Conservation (phyloP, 495 filamentous ascomycete species). For the Lophiostoma macrostomum region DNA sequence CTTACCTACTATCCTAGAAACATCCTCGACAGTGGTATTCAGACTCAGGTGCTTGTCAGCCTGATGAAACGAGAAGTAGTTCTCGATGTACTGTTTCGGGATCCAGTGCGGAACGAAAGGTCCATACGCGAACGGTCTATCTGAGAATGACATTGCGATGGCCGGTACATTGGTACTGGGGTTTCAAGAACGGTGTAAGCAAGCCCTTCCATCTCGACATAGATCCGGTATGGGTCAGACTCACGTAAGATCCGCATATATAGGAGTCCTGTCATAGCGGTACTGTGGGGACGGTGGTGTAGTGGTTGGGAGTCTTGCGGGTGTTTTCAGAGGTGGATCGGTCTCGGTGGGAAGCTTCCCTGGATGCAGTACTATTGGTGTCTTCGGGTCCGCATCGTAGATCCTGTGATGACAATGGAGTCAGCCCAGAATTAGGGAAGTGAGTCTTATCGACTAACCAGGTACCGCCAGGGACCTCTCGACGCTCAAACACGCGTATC, state of each 20-base stretch:
- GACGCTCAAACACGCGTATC: conserved; percentile 51
- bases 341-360: conserved; percentile 43
- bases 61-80: conserved; percentile 47
- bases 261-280: conserved; percentile 46
- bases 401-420: conserved; percentile 43
- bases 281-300: conserved; percentile 43
- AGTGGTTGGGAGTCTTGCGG: conserved; percentile 41
- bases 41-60: conserved; percentile 43
- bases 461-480: conserved; percentile 48
- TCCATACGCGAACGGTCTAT: conserved; percentile 48
- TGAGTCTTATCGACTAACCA: conserved; percentile 45
- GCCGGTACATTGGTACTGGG: conserved; percentile 50
- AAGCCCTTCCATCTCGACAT: too few species aligned
- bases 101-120: conserved; percentile 52
- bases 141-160: conserved; percentile 53
- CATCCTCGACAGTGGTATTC: conserved; percentile 51
- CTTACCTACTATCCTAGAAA: conserved; percentile 35
- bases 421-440: too few species aligned
- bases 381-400: conserved; percentile 43
- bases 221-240: too few species aligned
- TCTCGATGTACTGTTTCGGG: conserved; percentile 49
- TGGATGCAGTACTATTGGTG: conserved; percentile 36
- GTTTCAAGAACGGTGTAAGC: too few species aligned
- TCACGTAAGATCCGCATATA: conserved; percentile 50
- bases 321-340: conserved; percentile 46